Evolutionary conservation across 169 alveolate genomes (phyloP).

Genomic region (Eimeria falciformis): DNA sequence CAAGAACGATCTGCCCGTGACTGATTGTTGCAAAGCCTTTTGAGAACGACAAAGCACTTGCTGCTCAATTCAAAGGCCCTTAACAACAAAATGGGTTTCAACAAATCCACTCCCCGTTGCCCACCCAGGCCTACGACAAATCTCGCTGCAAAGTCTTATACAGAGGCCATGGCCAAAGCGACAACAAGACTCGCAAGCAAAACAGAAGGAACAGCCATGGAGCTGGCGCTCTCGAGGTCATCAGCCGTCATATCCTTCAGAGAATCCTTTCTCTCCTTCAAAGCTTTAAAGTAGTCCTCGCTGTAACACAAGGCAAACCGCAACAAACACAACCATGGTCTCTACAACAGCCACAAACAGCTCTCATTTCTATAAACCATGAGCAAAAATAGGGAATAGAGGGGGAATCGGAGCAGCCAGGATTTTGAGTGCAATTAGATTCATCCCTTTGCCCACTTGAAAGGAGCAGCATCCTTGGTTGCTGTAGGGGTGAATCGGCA

Average conservation of each 20-base stretch:
- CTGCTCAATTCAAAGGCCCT: not conserved
- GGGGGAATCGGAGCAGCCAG: not conserved
- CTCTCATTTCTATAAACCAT: not conserved
- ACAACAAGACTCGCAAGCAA: not conserved
- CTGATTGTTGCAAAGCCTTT: no score
- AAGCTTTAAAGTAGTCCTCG: not conserved
- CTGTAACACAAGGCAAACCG: not conserved
- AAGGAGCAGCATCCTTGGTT: not conserved
- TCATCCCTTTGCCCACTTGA: no score
- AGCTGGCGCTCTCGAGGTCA: not conserved
- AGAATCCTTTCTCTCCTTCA: not conserved
- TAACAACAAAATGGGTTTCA: not conserved
- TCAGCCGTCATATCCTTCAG: not conserved
- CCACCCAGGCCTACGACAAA: not conserved
- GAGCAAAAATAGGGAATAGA: not conserved
- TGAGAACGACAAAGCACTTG: no score
- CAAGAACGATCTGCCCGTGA: no score
- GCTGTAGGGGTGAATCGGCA: not conserved
- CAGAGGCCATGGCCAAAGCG: not conserved
- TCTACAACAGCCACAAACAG: not conserved
- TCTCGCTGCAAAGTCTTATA: not conserved
- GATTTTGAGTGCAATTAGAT: not conserved
- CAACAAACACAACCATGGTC: not conserved
- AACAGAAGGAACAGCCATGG: not conserved
- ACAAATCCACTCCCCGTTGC: not conserved